phyloP scores from a whole-genome alignment of 768 basidiomycete species.

The Pulveroboletus frians region DNA sequence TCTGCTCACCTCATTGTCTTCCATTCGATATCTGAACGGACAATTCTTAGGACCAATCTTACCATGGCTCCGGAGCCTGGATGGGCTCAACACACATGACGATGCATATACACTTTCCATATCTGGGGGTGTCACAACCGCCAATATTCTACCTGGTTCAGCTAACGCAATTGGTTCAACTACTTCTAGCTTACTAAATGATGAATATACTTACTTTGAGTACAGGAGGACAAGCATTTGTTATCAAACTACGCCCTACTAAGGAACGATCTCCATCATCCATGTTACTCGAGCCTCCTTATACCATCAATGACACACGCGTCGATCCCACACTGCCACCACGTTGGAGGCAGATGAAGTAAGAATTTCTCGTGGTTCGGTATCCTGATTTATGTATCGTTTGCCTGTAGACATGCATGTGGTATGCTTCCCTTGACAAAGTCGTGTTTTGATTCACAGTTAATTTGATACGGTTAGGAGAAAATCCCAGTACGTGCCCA shows the following conservation, averaged over 20 bases:
- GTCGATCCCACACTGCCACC: conserved; percentile 37
- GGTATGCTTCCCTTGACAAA: conserved; percentile 30
- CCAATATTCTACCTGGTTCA: conserved; percentile 74
- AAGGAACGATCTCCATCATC: conserved; percentile 68
- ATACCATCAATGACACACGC: conserved; percentile 47
- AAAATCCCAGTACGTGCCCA: conserved; percentile 39
- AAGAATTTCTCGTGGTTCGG: conserved; percentile 16
- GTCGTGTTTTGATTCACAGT: not conserved
- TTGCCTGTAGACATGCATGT: conserved; percentile 49
- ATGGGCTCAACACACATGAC: conserved; percentile 85
- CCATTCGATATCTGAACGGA: not conserved
- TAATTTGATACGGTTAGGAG: conserved; percentile 29
- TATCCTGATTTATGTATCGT: conserved; percentile 1
- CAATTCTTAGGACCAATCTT: conserved; percentile 43
- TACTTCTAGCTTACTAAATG: conserved; percentile 19
- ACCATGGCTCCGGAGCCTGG: conserved; percentile 78
- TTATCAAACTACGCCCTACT: conserved; percentile 80
- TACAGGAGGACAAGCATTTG: conserved; percentile 81
- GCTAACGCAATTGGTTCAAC: conserved; percentile 64
- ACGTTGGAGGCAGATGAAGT: conserved; percentile 84
- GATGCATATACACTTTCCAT: conserved; percentile 67
- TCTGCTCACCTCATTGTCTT: not conserved
- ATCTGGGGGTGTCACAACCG: conserved; percentile 85
- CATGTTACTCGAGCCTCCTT: conserved; percentile 83
- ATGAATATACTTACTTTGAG: not conserved